A percentile compares a stretch with the other conserved stretches of the same genome.
phyloP scores from a whole-genome alignment of 768 basidiomycete species.

The Hydnomerulius pinastri region DNA sequence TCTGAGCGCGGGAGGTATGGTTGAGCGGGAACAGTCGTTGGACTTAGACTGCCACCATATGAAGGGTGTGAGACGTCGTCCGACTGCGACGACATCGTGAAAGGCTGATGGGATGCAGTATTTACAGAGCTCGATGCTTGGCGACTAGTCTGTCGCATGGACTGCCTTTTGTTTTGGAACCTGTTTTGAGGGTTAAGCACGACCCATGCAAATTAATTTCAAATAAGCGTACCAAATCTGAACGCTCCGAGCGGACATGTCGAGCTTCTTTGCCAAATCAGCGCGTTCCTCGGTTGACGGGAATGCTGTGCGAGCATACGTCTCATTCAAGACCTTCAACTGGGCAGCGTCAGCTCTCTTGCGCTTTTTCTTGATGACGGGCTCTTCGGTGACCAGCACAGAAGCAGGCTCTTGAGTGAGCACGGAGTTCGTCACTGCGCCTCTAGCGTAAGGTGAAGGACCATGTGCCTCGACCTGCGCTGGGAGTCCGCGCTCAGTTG shows the following conservation, averaged over 20 bases:
- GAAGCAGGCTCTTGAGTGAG: slow-evolving; percentile 36
- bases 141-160: slow-evolving; percentile 76
- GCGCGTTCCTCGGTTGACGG: slow-evolving; percentile 87
- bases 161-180: slow-evolving; percentile 88
- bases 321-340: slow-evolving; percentile 78
- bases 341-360: slow-evolving; percentile 83
- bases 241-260: slow-evolving; percentile 83
- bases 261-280: slow-evolving; percentile 70
- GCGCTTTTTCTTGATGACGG: slow-evolving; percentile 85
- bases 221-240: slow-evolving; percentile 73
- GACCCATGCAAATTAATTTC: slow-evolving; percentile 15
- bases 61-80: slow-evolving; percentile 34
- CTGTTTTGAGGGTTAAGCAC: slow-evolving; percentile 41
- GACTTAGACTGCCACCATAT: slow-evolving; percentile 37
- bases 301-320: slow-evolving; percentile 79
- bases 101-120: slow-evolving; percentile 50
- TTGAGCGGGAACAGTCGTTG: slow-evolving; percentile 30
- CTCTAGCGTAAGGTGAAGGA: slow-evolving; percentile 56
- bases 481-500: slow-evolving; percentile 37
- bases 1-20: slow-evolving; percentile 46
- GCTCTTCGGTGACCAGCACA: slow-evolving; percentile 52
- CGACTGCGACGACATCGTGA: slow-evolving; percentile 41
- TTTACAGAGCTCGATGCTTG: slow-evolving; percentile 52
- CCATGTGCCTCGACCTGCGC: slow-evolving; percentile 40
- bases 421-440: slow-evolving; percentile 29